phyloP scores from a whole-genome alignment of 768 basidiomycete genomes.

The Mycena rebaudengoi region DNA sequence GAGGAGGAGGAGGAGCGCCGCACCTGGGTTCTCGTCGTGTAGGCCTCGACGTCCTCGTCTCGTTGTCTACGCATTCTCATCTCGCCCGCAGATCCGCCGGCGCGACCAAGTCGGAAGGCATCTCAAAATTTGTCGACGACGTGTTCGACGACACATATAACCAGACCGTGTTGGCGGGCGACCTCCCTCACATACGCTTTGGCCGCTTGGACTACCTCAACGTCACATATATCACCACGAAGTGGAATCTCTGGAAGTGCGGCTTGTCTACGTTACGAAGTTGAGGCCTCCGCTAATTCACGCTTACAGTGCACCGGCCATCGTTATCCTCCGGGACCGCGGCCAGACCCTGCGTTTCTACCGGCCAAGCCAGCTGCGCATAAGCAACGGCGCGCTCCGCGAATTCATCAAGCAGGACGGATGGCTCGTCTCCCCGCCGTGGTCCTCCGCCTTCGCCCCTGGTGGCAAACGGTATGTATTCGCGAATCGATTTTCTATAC shows the following conservation, averaged over 20 bases:
- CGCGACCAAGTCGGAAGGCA: slow-evolving; percentile 57
- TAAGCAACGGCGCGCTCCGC: slow-evolving; percentile 67
- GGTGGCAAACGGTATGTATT: slow-evolving; percentile 72
- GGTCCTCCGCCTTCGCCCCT: slow-evolving; percentile 75
- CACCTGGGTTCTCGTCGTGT: slow-evolving; percentile 86
- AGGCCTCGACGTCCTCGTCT: slow-evolving; percentile 37
- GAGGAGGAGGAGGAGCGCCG: slow-evolving; percentile 70
- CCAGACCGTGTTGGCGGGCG: slow-evolving; percentile 61
- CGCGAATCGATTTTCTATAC: neutral
- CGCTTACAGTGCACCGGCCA: slow-evolving; percentile 70
- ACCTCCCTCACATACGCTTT: slow-evolving; percentile 79
- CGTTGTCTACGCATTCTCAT: slow-evolving; percentile 5
- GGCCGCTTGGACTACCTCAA: slow-evolving; percentile 89
- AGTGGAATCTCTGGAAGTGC: slow-evolving; percentile 88
- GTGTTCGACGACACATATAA: slow-evolving; percentile 82
- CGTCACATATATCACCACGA: slow-evolving; percentile 84
- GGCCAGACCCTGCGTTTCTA: slow-evolving; percentile 88
- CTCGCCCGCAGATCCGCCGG: slow-evolving; percentile 12
- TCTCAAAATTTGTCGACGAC: slow-evolving; percentile 76
- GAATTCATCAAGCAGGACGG: slow-evolving; percentile 71
- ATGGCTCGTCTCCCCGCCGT: slow-evolving; percentile 71
- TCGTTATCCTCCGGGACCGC: slow-evolving; percentile 75
- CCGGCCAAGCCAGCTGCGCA: slow-evolving; percentile 65
- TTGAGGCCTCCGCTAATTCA: slow-evolving; percentile 8
- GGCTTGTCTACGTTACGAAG: slow-evolving; percentile 35